phyloP scores from a whole-genome alignment of 2,329 filamentous ascomycete genomes.

The Lachnellula hyalina region DNA sequence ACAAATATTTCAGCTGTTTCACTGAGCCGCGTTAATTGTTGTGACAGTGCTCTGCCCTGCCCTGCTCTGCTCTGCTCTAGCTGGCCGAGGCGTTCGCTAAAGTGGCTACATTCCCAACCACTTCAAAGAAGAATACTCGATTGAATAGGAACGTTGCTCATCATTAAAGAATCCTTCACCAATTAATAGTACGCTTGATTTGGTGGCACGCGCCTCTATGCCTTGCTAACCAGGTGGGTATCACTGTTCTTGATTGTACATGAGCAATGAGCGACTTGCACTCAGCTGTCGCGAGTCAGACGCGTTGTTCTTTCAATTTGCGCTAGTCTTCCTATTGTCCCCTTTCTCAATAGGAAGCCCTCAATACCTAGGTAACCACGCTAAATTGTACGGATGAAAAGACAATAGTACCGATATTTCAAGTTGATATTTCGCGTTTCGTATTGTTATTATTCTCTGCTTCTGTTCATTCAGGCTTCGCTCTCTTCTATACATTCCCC shows the following conservation, averaged over 20 bases:
- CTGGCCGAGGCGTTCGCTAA: neutral
- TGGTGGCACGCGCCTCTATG: too few species aligned
- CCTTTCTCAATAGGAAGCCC: conserved; percentile 5
- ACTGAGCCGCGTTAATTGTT: too few species aligned
- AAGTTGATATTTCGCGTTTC: neutral
- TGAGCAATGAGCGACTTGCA: neutral
- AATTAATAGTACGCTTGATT: too few species aligned
- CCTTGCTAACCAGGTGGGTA: too few species aligned
- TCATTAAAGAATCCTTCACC: neutral
- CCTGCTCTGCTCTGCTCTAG: neutral
- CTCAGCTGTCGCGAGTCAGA: neutral
- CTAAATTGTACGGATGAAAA: conserved; percentile 2
- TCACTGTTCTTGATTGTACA: too few species aligned
- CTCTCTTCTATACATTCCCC: neutral
- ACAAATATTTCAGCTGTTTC: too few species aligned
- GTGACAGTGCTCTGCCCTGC: too few species aligned
- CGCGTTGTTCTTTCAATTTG: neutral
- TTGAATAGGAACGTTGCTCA: neutral
- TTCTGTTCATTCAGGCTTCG: neutral
- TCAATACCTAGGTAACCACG: neutral
- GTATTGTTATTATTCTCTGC: neutral
- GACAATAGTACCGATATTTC: conserved; percentile 5
- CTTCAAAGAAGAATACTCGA: neutral
- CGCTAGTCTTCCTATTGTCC: conserved; percentile 11
- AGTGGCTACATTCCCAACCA: neutral